Percentiles rank a stretch among this genome's conserved stretches.
These are phyloP conservation scores for Solanum lignicaule DNA, from an alignment of 257 asterid species.

Conservation along the genomic window DNA sequence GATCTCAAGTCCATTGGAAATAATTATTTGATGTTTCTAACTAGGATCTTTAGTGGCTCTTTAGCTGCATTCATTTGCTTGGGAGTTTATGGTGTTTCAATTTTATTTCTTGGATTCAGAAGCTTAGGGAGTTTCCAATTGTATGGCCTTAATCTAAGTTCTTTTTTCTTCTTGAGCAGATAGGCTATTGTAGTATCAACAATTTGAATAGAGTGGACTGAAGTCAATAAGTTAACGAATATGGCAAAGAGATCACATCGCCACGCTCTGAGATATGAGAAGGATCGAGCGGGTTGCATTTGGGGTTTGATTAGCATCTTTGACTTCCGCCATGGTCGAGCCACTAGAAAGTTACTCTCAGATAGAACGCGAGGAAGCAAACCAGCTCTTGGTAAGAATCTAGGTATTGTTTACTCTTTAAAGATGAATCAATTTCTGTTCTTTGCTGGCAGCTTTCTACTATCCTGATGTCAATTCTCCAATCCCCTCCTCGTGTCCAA, in stretches of 20 bases:
- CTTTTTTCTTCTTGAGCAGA: background rate
- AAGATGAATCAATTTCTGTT: background rate
- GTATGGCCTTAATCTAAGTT: background rate
- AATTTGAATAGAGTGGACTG: constrained; percentile 10
- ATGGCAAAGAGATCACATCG: constrained; percentile 81
- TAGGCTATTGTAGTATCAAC: constrained; percentile 4
- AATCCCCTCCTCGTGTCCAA: background rate
- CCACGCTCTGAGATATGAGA: constrained; percentile 43
- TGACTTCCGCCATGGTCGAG: constrained; percentile 69
- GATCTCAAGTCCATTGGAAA: background rate
- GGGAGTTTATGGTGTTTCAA: background rate
- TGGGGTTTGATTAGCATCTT: constrained; percentile 73
- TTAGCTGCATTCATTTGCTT: background rate
- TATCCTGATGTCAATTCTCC: background rate
- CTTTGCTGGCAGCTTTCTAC: background rate
- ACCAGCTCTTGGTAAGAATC: constrained; percentile 9
- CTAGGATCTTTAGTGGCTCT: background rate
- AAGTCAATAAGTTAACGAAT: background rate
- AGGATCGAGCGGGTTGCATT: constrained; percentile 72
- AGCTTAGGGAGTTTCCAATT: background rate
- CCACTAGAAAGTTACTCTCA: constrained; percentile 57
- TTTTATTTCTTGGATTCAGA: background rate
- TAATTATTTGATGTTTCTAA: background rate
- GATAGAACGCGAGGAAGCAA: constrained; percentile 47
- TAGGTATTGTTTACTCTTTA: background rate